Base-by-base conservation (phyloP, 345 rosid species). In the Rhodamnia argentea region DNA sequence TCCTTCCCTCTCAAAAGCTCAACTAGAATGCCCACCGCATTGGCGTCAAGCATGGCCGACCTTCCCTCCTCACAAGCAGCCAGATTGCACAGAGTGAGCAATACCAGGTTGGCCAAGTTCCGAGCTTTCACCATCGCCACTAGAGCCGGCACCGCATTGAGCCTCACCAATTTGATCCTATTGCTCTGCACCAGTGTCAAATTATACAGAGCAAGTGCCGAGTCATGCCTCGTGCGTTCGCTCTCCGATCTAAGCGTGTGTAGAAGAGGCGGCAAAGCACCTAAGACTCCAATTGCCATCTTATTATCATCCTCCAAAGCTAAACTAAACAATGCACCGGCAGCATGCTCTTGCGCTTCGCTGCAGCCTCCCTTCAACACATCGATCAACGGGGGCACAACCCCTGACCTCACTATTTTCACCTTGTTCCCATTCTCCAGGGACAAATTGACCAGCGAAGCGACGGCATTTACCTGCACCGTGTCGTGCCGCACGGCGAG, bases 201-300 rank as follows among this genome's bases (percentile, higher is more conserved):
- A 42, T 96, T 96, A 86, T 95, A 96, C 84, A 96, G 88, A 50
- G 99, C 95, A 22, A 94, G 91, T 4, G 96, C 94, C 1, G 98
- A 91, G 87, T 96, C 98, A 53, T 91, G 90, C 12, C 95, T 92
- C 1, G 95, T 90, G 87, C 93, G 92, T 86, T 94, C 94, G 47
- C 94, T 92, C 26, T 93, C 95, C 0, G 93, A 91, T 75, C 96
- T 88, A 15, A 96, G 93, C 58, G 94, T 92, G 84, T 93, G 94
- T 52, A 96, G 86, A 2, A 96, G 90, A 13, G 99, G 98, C 87
- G 92, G 96, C 83, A 95, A 87, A 57, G 96, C 99, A 10, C 99
- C 98, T 55, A 96, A 87, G 13, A 92, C 98, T 27, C 96, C 98
- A 9, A 95, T 94, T n/a, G 96, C 98, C 92, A 94, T 94, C 88